Percentiles rank a stretch among this genome's conserved stretches.
These are phyloP conservation scores for Kitagawia praeruptora DNA, from an alignment of 129 eudicot genomes.

Conservation along the genomic window DNA sequence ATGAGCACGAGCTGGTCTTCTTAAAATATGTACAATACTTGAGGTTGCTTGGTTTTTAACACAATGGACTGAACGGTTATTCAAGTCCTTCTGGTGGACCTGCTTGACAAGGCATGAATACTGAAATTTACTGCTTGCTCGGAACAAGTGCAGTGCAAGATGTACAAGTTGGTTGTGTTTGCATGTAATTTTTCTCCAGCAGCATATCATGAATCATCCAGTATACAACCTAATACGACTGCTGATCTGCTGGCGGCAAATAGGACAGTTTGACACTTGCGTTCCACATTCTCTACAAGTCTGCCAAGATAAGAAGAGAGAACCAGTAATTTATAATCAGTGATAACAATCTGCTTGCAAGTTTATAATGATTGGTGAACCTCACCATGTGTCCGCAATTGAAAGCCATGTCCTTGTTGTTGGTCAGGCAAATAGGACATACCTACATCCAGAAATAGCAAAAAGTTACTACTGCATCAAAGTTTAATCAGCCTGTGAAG, in stretches of 20 bases:
- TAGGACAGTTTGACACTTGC: constrained; percentile 50
- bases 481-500: neutral
- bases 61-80: neutral
- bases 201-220: constrained; percentile 6
- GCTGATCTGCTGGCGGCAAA: constrained; percentile 44
- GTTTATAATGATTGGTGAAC: neutral
- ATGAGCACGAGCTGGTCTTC: neutral
- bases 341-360: neutral
- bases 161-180: neutral
- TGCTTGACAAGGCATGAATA: neutral
- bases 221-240: constrained; percentile 12
- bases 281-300: constrained; percentile 65
- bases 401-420: constrained; percentile 65
- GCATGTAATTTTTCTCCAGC: neutral
- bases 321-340: neutral
- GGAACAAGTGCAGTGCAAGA: neutral
- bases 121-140: neutral
- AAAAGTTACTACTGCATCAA: neutral
- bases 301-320: constrained; percentile 22
- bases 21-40: neutral
- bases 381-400: constrained; percentile 83
- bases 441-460: constrained; percentile 29
- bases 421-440: constrained; percentile 66
- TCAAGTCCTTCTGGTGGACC: neutral
- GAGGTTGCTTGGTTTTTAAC: neutral